Base-by-base conservation (phyloP, 2,329 filamentous ascomycete genomes). In the Colletotrichum sp. region DNA sequence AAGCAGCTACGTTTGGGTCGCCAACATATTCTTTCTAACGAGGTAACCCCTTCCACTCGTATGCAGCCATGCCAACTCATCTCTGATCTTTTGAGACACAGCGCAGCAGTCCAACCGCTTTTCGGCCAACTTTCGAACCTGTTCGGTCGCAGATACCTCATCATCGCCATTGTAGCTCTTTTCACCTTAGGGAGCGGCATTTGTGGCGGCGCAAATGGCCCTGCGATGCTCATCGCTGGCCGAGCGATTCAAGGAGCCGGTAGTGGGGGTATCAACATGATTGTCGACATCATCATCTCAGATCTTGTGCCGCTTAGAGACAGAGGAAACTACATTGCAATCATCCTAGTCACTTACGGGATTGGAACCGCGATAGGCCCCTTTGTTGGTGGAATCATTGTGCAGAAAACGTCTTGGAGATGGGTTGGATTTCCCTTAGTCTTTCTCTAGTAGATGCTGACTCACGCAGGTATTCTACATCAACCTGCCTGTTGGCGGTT, bases 111-210 rank as follows among this genome's bases (percentile, higher is more conserved):
- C 3, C 88, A 89, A 67, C 90, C 90, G 0, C 77, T 90, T 0
- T 87, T 87, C 59, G 88, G 88, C 1, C 88, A 91, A 77, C 77
- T 89, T 1, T 84, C 87, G 16, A 85, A 91, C 68, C 84, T 91
- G n/a, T 91, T 88, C 76, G 90, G 91, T 5, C 84, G 90, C 3
- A 84, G 87, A 26, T 85, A 82, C 65, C 80, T 85, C 28, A 82
- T 83, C 18, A 81, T 90, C 0, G 65, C 79, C 9, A 81, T 87
- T 4, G 84, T 90, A 2, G 82, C 81, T 13, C 75, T 90, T 2
- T 92, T 92, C 74, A 84, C 83, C 0, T 78, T 92, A 0, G 91
- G 91, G 0, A 90, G 89, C 71, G 88, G 86, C 0, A 83, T 93
- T 5, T 86, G 84, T 57, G 91, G 89, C 1, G 86, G 85, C 1